Evolutionary conservation across 164 flowering plant genomes (phyloP).

Genomic region (Vitis labrusca): DNA sequence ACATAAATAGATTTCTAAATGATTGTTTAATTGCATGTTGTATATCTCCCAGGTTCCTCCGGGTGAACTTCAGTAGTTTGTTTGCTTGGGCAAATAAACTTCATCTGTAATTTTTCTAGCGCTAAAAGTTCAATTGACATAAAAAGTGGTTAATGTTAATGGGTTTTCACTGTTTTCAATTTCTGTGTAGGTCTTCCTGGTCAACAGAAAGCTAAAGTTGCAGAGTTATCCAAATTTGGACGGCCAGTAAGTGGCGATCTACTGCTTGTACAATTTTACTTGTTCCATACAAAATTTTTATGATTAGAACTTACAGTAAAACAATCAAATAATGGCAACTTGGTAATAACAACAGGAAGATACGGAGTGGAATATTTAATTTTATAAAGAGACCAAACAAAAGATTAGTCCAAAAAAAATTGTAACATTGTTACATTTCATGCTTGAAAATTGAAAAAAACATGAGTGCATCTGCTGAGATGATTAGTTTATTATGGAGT

Average conservation of each 20-base stretch:
- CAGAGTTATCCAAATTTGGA: slow-evolving; percentile 76
- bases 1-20: not conserved
- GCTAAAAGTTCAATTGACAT: not conserved
- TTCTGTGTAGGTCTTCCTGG: slow-evolving; percentile 67
- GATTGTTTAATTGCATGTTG: not conserved
- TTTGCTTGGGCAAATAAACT: not conserved
- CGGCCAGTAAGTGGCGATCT: slow-evolving; percentile 65
- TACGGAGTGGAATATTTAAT: too few relatives aligned
- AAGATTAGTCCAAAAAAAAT: too few relatives aligned
- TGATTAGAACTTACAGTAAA: too few relatives aligned
- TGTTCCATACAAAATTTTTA: too few relatives aligned
- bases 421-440: too few relatives aligned
- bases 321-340: too few relatives aligned
- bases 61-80: not conserved
- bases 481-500: not conserved
- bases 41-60: not conserved
- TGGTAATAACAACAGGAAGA: too few relatives aligned
- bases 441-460: too few relatives aligned
- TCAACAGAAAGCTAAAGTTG: slow-evolving; percentile 69
- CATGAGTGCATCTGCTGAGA: too few relatives aligned
- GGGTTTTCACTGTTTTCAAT: slow-evolving; percentile 6
- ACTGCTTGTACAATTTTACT: not conserved
- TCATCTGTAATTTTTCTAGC: not conserved
- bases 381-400: too few relatives aligned
- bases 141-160: not conserved